Conservation (phyloP, 2,329 filamentous ascomycete genomes). For the Neofusicoccum sp. region DNA sequence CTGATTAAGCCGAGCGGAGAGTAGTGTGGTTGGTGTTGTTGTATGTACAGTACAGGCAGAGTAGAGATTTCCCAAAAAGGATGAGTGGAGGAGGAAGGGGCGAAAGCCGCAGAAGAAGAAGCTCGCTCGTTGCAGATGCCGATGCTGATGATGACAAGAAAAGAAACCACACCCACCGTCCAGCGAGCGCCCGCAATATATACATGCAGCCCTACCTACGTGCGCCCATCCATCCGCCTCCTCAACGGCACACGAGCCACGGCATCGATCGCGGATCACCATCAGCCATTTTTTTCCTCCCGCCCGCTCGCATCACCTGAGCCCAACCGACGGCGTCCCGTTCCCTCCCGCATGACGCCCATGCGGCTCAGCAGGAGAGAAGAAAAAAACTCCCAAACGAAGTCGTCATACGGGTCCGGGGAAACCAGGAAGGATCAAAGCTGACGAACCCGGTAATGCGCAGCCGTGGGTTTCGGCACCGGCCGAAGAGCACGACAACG, state of each 20-base stretch:
- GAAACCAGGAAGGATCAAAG: too few relatives aligned
- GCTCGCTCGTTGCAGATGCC: neutral
- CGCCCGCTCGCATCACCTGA: neutral
- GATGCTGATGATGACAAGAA: slow-evolving; percentile 8
- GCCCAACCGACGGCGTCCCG: neutral
- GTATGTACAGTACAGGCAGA: neutral
- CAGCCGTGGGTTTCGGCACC: too few relatives aligned
- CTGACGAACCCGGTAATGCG: too few relatives aligned
- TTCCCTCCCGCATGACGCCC: too few relatives aligned
- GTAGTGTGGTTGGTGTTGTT: neutral
- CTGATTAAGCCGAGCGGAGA: neutral
- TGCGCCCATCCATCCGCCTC: too few relatives aligned
- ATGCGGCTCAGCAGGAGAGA: too few relatives aligned
- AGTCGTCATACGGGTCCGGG: too few relatives aligned
- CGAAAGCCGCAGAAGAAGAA: neutral
- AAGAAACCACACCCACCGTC: slow-evolving; percentile 2
- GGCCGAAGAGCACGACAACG: too few relatives aligned
- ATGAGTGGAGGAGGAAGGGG: slow-evolving; percentile 3
- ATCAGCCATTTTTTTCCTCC: too few relatives aligned
- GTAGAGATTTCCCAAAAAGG: neutral
- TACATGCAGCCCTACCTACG: neutral
- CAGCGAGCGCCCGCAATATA: slow-evolving; percentile 18
- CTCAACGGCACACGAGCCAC: too few relatives aligned
- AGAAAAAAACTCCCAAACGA: too few relatives aligned
- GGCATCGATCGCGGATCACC: too few relatives aligned